Base-by-base conservation (phyloP, 2,329 filamentous ascomycete genomes). In the Colletotrichum truncatum region DNA sequence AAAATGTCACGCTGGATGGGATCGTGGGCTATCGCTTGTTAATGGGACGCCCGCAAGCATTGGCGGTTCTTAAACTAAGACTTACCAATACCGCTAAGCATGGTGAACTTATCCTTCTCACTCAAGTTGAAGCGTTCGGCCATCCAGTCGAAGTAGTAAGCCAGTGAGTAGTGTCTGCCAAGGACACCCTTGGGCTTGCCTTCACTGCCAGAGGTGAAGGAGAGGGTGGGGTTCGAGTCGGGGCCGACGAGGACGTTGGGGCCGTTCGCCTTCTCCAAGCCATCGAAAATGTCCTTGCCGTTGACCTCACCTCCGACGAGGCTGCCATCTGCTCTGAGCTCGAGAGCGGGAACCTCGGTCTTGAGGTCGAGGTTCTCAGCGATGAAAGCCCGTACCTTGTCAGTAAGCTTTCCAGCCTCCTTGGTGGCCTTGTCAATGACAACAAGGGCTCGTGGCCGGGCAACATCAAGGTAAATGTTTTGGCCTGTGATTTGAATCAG, bases 121-220 rank as follows among this genome's bases (percentile, higher is more conserved):
- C 88, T 90, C 49, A 97, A 84, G 51, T 88, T 83, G 76, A 98
- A 98, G 2, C 83, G 88, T 78, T 96, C 81, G 0, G 93, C 89
- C 95, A 98, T 98, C 94, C 94, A 98, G 18, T 90, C 89, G 74
- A 95, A 97, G 80, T 97, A 98, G 72, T 91, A 90, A 1, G 93
- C 87, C 66, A 98, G 82, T 53, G 89, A 92, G 80, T 91, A 98
- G 78, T 98, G 95, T 12, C 95, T 87, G 1, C 95, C 94, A 60
- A 89, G 85, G 11, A 98, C 95, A 70, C 93, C 93, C 67, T 39
- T 64, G 28, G 39, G 28, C 48, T 52, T 52, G 14, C 48, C 82
- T 97, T 97, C 79, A 1, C 84, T 87, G 4, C 94, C 93, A 6
- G 84, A 88, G 1, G 92, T 94, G 75, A 93, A 94, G 26, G 83